These are phyloP conservation scores for Suillus brevipes DNA, from an alignment of 768 basidiomycete species.

Conservation along the genomic window DNA sequence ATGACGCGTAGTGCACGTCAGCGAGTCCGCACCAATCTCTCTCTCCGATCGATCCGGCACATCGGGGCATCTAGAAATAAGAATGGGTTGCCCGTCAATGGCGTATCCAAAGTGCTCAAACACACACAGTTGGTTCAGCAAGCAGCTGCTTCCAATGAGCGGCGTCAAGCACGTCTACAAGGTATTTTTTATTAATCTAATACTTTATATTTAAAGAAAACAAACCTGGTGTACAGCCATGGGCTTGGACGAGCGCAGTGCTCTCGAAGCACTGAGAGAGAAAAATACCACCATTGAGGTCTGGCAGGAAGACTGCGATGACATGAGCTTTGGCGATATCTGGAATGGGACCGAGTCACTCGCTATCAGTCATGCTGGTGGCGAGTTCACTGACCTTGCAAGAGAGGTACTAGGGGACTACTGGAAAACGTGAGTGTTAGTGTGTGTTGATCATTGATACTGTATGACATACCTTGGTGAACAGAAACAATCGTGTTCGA, in stretches of 20 bases:
- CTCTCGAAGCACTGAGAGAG: neutral
- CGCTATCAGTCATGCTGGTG: conserved; percentile 10
- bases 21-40: neutral
- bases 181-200: neutral
- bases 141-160: neutral
- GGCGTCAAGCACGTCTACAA: neutral
- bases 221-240: neutral
- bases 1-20: neutral
- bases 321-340: conserved; percentile 1
- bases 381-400: conserved; percentile 8
- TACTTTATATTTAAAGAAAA: neutral
- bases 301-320: neutral
- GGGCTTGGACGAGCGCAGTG: neutral
- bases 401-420: conserved; percentile 5
- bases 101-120: neutral
- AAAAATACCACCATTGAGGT: no score
- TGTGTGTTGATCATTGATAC: neutral
- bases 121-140: neutral
- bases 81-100: neutral
- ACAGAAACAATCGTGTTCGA: neutral
- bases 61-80: neutral
- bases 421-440: conserved; percentile 9
- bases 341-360: neutral
- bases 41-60: neutral
- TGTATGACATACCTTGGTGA: neutral